These are phyloP conservation scores for Ustulina deusta DNA, from an alignment of 2,329 filamentous ascomycete genomes.

Conservation along the genomic window DNA sequence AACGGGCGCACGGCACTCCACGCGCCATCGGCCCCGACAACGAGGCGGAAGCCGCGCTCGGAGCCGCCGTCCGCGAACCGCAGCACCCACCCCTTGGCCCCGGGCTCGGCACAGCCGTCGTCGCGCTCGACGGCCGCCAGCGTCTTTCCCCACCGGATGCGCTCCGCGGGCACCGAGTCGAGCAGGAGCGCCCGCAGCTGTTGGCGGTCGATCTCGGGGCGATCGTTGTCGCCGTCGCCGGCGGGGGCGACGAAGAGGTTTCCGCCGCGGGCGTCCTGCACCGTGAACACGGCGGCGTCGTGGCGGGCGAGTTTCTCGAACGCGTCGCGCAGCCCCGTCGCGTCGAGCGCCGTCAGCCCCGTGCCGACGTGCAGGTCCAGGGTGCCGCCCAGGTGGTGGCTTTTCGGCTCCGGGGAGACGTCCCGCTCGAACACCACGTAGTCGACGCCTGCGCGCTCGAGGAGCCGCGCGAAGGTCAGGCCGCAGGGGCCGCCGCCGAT, in stretches of 20 bases:
- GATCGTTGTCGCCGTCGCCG: not conserved
- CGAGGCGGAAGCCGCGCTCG: constrained; percentile 47
- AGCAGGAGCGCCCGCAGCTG: constrained; percentile 40
- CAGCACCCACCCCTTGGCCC: constrained; percentile 13
- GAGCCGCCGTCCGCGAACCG: constrained; percentile 30
- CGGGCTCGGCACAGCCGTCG: not conserved
- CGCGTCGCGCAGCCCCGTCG: constrained; percentile 45
- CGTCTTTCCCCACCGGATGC: constrained; percentile 39
- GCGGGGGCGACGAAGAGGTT: not conserved
- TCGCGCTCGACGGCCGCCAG: constrained; percentile 43
- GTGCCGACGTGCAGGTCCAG: constrained; percentile 57
- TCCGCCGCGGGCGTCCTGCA: constrained; percentile 26
- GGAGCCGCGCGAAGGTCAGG: constrained; percentile 37
- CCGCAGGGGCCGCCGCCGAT: constrained; percentile 41
- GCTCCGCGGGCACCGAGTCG: constrained; percentile 23
- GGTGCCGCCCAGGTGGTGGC: constrained; percentile 52
- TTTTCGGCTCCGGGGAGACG: not conserved
- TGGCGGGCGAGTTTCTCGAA: constrained; percentile 42
- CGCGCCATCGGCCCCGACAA: constrained; percentile 55
- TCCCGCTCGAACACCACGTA: constrained; percentile 41
- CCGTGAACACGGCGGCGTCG: constrained; percentile 37
- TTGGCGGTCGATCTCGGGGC: constrained; percentile 44
- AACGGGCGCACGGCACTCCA: constrained; percentile 52
- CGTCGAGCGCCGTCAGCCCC: constrained; percentile 47
- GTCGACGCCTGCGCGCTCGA: constrained; percentile 26